Percentiles rank a stretch among this genome's conserved stretches.
Conservation (phyloP, 768 basidiomycete genomes). For the Termitomyces sp. region DNA sequence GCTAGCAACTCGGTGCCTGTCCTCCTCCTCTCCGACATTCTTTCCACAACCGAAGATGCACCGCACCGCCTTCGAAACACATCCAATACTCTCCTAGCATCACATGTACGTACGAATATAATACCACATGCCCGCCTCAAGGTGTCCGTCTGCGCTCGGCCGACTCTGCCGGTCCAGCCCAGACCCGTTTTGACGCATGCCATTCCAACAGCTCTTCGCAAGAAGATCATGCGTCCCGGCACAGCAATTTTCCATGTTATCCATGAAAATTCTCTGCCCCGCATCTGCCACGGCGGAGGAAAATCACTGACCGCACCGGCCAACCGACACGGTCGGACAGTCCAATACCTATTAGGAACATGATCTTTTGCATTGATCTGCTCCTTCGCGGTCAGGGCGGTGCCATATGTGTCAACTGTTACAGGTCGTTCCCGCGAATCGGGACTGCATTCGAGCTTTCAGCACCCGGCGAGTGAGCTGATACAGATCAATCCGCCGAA, state of each 20-base stretch:
- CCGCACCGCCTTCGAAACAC: not conserved
- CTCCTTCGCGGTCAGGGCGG: not conserved
- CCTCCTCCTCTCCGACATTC: not conserved
- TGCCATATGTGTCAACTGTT: constrained; percentile 3
- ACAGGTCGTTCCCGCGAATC: not conserved
- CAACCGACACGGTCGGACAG: constrained; percentile 3
- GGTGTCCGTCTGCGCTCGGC: not conserved
- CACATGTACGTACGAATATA: too few species aligned
- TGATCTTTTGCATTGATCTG: not conserved
- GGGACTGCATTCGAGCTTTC: not conserved
- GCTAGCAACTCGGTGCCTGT: constrained; percentile 15
- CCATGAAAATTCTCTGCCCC: not conserved
- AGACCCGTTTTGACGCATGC: not conserved
- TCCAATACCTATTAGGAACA: constrained; percentile 4
- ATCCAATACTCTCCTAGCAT: too few species aligned
- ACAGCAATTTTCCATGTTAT: not conserved
- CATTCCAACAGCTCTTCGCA: not conserved
- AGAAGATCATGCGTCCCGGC: not conserved
- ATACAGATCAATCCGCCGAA: not conserved
- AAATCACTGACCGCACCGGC: not conserved
- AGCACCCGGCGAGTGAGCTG: not conserved
- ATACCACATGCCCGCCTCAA: too few species aligned
- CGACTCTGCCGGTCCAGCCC: not conserved
- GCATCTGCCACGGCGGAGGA: not conserved
- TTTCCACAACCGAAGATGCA: constrained; percentile 18